Evolutionary conservation across 208 protist species (phyloP), one percentile per base, ranked within the genome.

Genomic region (Strigomonas galati): DNA sequence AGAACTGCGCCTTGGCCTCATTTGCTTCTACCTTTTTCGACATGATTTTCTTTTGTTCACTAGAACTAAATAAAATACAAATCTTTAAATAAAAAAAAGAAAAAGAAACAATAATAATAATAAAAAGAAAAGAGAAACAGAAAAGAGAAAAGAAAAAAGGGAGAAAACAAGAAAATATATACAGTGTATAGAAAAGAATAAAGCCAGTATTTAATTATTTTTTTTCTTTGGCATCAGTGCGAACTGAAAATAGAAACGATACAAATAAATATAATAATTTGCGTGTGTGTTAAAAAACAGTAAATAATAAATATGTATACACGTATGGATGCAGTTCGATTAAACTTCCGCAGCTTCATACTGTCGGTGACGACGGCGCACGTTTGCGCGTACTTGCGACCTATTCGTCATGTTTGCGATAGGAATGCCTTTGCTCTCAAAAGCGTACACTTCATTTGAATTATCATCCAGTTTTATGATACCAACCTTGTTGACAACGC

Each of bases 1-100:
- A 75, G 78, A 96, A 96, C 49, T 78, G 69, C 37, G 31, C 26
- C 65, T 78, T 60, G 17, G 60, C 62, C 43, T 84, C 66, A 37
- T 69, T 60, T 32, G 87, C 74, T 0, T 19, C 26, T 21, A 73
- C 21, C 82, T 88, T 91, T 35, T 57, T 62, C 24, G 31, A 23
- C 58, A 54, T 65, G 17, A 12, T 26, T 27, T 60, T 55, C 12
- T 6, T 17, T 6, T 44, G 9, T 6, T 44, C 9, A 14, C 6
- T 44, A 44, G 9, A 44, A 44, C 6, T 14, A 6, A 44, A 44
- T 44, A 28, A 14, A 28, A 28, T 53, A 28, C 2, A 53, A 53
- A 27, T 28, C 5, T 2, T 46, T 46, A 46, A 46, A 17, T 17
- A 28, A 17, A 17, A 46, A 46, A 15, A 46, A 46, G 19, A 37